A percentile compares a stretch with the other conserved stretches of the same genome.
phyloP scores from a whole-genome alignment of 2,329 filamentous ascomycete species.

The Fusarium sp. region DNA sequence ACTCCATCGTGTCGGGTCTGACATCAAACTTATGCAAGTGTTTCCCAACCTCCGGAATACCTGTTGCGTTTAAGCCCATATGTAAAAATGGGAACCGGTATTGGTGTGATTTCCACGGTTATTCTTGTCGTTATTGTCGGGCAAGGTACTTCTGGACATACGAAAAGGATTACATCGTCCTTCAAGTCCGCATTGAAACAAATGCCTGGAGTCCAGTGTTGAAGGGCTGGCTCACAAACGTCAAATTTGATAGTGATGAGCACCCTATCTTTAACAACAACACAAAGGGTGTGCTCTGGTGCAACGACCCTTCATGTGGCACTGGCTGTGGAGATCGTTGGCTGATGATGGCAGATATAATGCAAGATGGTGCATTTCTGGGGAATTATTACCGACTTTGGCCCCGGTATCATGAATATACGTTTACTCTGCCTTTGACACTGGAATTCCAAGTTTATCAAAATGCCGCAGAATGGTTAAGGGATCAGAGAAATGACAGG shows the following conservation, averaged over 20 bases:
- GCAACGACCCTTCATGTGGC: background rate
- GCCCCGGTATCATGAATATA: too few relatives aligned
- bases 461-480: too few relatives aligned
- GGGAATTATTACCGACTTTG: too few relatives aligned
- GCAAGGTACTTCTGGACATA: background rate
- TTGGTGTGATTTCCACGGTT: background rate
- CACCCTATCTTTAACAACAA: slow-evolving; percentile 2
- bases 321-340: slow-evolving; percentile 2
- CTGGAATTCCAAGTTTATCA: too few relatives aligned
- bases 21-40: background rate
- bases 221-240: slow-evolving; percentile 7
- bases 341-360: background rate
- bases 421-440: too few relatives aligned
- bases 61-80: background rate
- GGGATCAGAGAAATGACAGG: too few relatives aligned
- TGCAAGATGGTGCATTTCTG: too few relatives aligned
- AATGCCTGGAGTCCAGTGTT: rapidly evolving
- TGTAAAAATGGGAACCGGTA: rapidly evolving
- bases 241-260: background rate
- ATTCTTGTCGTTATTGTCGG: background rate
- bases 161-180: background rate
- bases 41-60: background rate
- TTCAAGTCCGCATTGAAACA: rapidly evolving
- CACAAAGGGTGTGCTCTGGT: slow-evolving; percentile 17
- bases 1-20: background rate